These are phyloP conservation scores for Samsoniella hepiali DNA, from an alignment of 2,329 filamentous ascomycete genomes.

Conservation along the genomic window DNA sequence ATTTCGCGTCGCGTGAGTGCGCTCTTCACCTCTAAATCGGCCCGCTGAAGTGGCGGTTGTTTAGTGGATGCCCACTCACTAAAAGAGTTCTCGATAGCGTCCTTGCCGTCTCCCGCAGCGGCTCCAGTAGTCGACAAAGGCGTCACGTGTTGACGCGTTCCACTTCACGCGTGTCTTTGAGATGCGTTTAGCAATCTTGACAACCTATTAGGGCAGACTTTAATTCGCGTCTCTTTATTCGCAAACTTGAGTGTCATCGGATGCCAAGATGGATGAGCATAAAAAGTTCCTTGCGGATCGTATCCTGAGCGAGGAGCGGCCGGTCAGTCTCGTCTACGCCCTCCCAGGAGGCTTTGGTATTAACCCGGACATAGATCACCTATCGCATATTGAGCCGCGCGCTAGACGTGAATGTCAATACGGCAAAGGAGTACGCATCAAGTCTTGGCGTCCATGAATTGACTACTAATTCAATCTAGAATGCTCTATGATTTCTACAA, in stretches of 20 bases:
- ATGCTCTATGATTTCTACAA: conserved; percentile 86
- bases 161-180: conserved; percentile 12
- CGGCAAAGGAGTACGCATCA: conserved; percentile 74
- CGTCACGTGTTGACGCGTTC: conserved; percentile 18
- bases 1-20: conserved; percentile 13
- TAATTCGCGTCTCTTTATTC: not conserved
- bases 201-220: not conserved
- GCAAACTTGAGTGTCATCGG: not conserved
- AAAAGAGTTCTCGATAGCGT: not conserved
- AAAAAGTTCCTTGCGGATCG: conserved; percentile 70
- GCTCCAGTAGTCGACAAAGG: not conserved
- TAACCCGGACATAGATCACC: conserved; percentile 60
- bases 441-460: conserved; percentile 39
- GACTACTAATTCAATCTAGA: conserved; percentile 46
- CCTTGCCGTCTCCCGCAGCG: not conserved
- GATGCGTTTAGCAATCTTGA: not conserved
- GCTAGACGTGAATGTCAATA: conserved; percentile 78
- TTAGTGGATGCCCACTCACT: conserved; percentile 1
- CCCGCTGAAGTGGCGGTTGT: not conserved
- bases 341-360: not conserved
- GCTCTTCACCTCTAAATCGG: not conserved
- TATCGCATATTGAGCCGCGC: conserved; percentile 82
- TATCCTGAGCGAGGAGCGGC: conserved; percentile 70
- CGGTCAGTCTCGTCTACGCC: conserved; percentile 47
- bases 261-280: conserved; percentile 55